These are phyloP conservation scores for Hippophae rhamnoides DNA, from an alignment of 306 rosid species.

Conservation along the genomic window DNA sequence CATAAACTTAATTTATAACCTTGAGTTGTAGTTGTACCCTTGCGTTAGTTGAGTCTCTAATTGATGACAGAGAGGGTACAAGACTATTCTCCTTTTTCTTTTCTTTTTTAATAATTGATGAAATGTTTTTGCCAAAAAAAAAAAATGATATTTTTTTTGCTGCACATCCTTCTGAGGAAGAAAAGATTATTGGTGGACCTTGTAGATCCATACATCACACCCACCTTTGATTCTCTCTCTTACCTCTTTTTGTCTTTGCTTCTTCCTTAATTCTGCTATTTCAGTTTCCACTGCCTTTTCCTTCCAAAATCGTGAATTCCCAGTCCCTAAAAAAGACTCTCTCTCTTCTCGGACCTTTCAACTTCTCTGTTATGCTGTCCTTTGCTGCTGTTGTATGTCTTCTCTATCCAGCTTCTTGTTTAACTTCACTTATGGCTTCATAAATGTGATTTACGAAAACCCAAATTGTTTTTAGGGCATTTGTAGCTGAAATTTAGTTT, in stretches of 20 bases:
- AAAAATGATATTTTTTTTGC: neutral
- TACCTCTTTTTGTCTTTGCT: conserved; percentile 40
- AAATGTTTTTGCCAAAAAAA: conserved; percentile 1
- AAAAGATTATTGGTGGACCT: conserved; percentile 62
- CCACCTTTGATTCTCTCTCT: conserved; percentile 55
- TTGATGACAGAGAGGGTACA: conserved; percentile 5
- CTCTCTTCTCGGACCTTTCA: conserved; percentile 21
- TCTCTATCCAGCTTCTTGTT: conserved; percentile 20
- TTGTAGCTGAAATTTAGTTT: too few species aligned
- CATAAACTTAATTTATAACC: neutral
- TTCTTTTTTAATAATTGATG: neutral
- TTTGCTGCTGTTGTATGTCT: conserved; percentile 22
- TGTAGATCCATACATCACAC: conserved; percentile 58
- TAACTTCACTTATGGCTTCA: conserved; percentile 4
- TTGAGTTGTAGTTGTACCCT: conserved; percentile 21
- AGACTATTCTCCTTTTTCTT: neutral
- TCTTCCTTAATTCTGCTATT: conserved; percentile 46
- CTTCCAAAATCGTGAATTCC: conserved; percentile 27
- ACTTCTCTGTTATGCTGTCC: conserved; percentile 4
- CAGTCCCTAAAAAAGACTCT: conserved; percentile 13
- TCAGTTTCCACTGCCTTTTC: conserved; percentile 22
- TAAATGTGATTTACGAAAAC: conserved; percentile 6
- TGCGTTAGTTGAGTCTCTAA: conserved; percentile 41
- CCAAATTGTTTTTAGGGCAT: conserved; percentile 12
- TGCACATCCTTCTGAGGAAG: conserved; percentile 9